Evolutionary conservation across 2,329 filamentous ascomycete genomes (phyloP), one percentile per base, ranked within the genome.

Genomic region (Ophiosphaerella narmari): DNA sequence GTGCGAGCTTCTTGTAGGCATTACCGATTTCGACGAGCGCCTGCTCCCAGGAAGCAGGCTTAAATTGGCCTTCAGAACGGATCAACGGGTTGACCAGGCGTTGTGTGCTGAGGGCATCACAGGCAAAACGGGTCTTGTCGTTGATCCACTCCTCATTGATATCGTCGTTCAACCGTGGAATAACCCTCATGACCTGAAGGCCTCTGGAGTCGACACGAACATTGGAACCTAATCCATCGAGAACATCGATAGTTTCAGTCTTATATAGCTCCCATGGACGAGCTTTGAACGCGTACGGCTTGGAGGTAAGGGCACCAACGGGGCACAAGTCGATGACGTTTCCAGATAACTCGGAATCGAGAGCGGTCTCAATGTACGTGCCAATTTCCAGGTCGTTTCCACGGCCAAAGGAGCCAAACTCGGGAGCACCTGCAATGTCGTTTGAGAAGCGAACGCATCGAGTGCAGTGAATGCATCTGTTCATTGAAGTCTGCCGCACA

Each of bases 71-170:
- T 52, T 95, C 89, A 50, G 88, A 86, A 63, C 92, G 89, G 66
- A 97, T 86, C 57, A 99, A 79, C 36, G 94, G 94, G 60, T 93
- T 94, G 32, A 94, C 97, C 48, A 99, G 81, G 70, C 94, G 86
- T 77, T 99, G 94, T 39, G 93, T 97, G 84, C 92, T 96, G 60
- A 99, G 82, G 42, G 94, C 94, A 73, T 99, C 94, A 73, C 92
- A 96, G 36, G 94, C 93, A 74, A 97, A 99, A 59, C 94, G 86
- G 35, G 91, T 87, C 83, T 97, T 99, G 80, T 99, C 94, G 77
- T 97, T 94, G 75, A 99, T 97, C 94, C 94, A 99, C 77, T 99
- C 94, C 79, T 99, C 94, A 75, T 99, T 99, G 66, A 99, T 86
- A 67, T 97, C 92, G 72, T 99, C 94, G 74, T 99, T 99, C 54